Evolutionary conservation across 768 basidiomycete genomes (phyloP).

Genomic region (Xerocomellus amylosporus): DNA sequence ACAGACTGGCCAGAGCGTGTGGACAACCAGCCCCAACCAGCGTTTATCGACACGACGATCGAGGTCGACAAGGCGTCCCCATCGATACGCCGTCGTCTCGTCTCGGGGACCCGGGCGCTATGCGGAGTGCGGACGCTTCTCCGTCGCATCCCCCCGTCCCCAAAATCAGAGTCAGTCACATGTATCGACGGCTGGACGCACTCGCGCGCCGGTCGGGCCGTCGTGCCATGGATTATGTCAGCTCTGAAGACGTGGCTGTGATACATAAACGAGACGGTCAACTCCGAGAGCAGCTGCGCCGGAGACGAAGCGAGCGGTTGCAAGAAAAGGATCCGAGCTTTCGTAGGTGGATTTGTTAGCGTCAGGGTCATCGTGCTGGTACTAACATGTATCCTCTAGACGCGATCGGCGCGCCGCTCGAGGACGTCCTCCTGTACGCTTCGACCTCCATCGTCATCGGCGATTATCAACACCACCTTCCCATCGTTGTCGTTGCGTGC

Average conservation of each 20-base stretch:
- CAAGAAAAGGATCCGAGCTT: slow-evolving; percentile 25
- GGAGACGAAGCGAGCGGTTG: slow-evolving; percentile 16
- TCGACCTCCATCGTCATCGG: slow-evolving; percentile 34
- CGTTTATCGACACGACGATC: slow-evolving; percentile 11
- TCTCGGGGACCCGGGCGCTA: background rate
- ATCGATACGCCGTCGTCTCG: background rate
- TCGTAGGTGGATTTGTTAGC: slow-evolving; percentile 19
- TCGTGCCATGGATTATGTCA: slow-evolving; percentile 30
- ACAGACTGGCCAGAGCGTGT: slow-evolving; percentile 30
- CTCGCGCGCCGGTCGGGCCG: slow-evolving; percentile 19
- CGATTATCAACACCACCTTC: slow-evolving; percentile 39
- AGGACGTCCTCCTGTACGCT: slow-evolving; percentile 33
- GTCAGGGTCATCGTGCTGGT: background rate
- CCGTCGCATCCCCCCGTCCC: slow-evolving; percentile 15
- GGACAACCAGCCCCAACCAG: slow-evolving; percentile 15
- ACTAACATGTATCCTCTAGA: slow-evolving; percentile 19
- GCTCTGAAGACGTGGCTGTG: slow-evolving; percentile 21
- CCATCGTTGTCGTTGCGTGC: slow-evolving; percentile 39
- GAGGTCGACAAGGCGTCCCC: background rate
- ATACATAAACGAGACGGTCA: slow-evolving; percentile 19
- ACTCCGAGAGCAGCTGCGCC: slow-evolving; percentile 24
- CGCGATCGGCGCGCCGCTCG: slow-evolving; percentile 37
- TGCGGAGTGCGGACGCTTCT: background rate
- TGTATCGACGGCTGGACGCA: slow-evolving; percentile 28
- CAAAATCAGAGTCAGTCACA: slow-evolving; percentile 15